Evolutionary conservation across 352 stramenopile species (phyloP), one percentile per base, ranked within the genome.

Genomic region (Phytophthora kernoviae): DNA sequence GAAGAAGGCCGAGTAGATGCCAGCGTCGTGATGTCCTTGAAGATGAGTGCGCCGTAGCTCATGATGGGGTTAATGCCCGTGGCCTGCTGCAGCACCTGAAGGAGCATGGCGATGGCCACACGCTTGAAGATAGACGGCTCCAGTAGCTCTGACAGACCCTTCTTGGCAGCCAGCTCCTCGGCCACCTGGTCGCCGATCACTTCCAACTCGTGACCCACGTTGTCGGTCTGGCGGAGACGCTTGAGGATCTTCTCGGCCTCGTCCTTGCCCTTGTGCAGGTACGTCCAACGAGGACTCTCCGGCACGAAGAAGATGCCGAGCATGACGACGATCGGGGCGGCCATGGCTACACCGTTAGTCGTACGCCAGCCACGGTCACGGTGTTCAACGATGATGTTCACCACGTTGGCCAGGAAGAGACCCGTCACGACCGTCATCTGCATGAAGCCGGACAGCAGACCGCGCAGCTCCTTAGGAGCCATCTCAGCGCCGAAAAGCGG

Each of bases 121-220:
- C 68, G 58, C 36, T 65, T 65, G 12, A 58, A 52, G 34, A 73
- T 55, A 15, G 54, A 67, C 17, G 43, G 55, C 39, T 70, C 65
- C 37, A 52, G 41, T 20, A 78, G 33, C 36, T 77, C 69, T 2
- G 18, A 45, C 0, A 58, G 36, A 4, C 65, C 66, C 32, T 64
- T 66, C 33, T 48, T 44, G 15, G 39, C 52, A 4, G 44, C 36
- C 5, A 32, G 21, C 20, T 72, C 68, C 18, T 62, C 54, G 15
- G 65, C 65, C 20, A 78, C 34, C 26, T 79, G 68, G 22, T 70
- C 60, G 0, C 68, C 59, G 7, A 79, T 79, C 11, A 65, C 68
- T 8, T 73, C 26, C 15, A 78, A 52, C 41, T 75, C 62, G 24
- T 67, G 43, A 10, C 11, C 33, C 15, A 79, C 62, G 33, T 63